Conservation (phyloP, 1,284 basidiomycete species). For the Boletus semigastroideus region DNA sequence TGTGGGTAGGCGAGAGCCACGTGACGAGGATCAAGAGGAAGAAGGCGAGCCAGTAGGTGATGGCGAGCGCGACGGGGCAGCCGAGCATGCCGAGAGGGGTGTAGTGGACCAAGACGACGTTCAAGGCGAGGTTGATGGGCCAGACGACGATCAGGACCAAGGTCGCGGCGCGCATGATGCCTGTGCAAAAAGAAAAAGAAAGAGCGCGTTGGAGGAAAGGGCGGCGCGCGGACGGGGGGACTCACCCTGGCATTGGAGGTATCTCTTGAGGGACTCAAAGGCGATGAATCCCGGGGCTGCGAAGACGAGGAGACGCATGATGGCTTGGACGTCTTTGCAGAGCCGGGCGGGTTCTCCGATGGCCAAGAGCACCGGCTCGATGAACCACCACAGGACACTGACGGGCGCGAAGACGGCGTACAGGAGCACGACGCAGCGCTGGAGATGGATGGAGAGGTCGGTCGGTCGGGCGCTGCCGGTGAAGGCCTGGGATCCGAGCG, state of each 20-base stretch:
- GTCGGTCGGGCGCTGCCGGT: constrained; percentile 56
- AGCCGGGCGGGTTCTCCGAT: constrained; percentile 62
- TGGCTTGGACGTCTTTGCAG: constrained; percentile 58
- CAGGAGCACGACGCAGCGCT: constrained; percentile 62
- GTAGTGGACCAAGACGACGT: constrained; percentile 58
- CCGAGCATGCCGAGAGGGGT: constrained; percentile 63
- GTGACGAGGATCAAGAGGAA: constrained; percentile 50
- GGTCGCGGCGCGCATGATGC: constrained; percentile 74
- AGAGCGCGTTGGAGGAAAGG: too few species aligned
- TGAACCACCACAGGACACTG: constrained; percentile 57
- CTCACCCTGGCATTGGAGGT: constrained; percentile 75
- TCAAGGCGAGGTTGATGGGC: constrained; percentile 63
- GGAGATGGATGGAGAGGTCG: constrained; percentile 68
- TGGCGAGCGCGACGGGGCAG: constrained; percentile 62
- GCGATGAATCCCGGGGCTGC: constrained; percentile 73
- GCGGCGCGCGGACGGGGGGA: background rate
- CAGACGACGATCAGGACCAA: constrained; percentile 55
- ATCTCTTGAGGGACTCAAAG: constrained; percentile 77
- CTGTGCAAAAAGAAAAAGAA: constrained; percentile 34
- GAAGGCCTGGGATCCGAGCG: constrained; percentile 73
- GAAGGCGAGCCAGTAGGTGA: constrained; percentile 72
- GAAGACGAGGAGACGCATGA: constrained; percentile 60
- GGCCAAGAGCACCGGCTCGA: constrained; percentile 56
- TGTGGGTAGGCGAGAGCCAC: constrained; percentile 50
- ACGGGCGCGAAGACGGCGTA: constrained; percentile 66